Evolutionary conservation across 2,329 filamentous ascomycete genomes (phyloP).

Genomic region (Thelonectria rubi): DNA sequence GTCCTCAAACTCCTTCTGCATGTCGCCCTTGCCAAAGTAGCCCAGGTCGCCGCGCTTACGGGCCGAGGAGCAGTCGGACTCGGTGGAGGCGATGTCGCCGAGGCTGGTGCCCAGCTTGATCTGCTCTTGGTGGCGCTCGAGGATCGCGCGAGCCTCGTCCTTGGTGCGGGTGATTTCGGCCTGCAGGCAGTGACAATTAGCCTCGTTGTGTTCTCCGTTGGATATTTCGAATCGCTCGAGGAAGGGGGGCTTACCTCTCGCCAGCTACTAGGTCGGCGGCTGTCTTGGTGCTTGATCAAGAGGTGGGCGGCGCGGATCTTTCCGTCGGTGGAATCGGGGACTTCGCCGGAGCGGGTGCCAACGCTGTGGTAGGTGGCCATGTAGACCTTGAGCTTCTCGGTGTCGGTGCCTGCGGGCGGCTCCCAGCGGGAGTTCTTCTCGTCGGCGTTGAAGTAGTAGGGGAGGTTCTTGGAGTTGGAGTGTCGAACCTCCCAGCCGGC

Average conservation of each 20-base stretch:
- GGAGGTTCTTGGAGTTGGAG: slow-evolving; percentile 97
- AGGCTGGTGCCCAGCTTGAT: slow-evolving; percentile 78
- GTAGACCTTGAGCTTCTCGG: slow-evolving; percentile 90
- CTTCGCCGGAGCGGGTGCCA: slow-evolving; percentile 53
- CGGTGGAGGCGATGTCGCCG: slow-evolving; percentile 84
- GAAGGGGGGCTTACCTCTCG: slow-evolving; percentile 64
- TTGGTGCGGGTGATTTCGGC: slow-evolving; percentile 87
- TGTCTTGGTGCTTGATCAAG: slow-evolving; percentile 91
- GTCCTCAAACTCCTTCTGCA: slow-evolving; percentile 99
- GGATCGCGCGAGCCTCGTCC: slow-evolving; percentile 83
- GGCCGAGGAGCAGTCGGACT: slow-evolving; percentile 96
- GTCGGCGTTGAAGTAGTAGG: slow-evolving; percentile 94
- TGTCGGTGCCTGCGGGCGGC: slow-evolving; percentile 86
- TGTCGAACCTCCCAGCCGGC: slow-evolving; percentile 94
- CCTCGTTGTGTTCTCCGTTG: background rate
- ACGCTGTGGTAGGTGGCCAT: slow-evolving; percentile 88
- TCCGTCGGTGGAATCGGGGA: slow-evolving; percentile 63
- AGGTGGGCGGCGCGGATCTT: slow-evolving; percentile 95
- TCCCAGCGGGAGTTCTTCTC: slow-evolving; percentile 96
- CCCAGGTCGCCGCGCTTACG: slow-evolving; percentile 94
- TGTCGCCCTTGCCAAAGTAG: slow-evolving; percentile 92
- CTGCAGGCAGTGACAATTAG: slow-evolving; percentile 44
- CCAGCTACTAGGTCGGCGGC: slow-evolving; percentile 92
- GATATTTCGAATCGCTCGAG: slow-evolving; percentile 21
- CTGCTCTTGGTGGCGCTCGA: slow-evolving; percentile 76